These are phyloP conservation scores for Galerina marginata DNA, from an alignment of 768 basidiomycete genomes.

Conservation along the genomic window DNA sequence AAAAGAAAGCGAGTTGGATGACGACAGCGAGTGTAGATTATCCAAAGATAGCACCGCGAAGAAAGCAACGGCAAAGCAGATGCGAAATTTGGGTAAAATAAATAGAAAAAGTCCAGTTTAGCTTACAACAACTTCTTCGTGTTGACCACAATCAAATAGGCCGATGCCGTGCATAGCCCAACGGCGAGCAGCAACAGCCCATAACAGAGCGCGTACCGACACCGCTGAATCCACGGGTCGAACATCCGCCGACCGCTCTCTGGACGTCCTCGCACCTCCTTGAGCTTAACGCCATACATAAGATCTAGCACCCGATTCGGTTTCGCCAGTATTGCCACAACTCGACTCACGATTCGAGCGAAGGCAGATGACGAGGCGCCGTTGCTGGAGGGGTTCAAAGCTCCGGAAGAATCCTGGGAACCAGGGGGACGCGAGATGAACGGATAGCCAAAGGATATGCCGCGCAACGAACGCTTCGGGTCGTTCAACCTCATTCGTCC, in stretches of 20 bases:
- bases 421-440: slow-evolving; percentile 56
- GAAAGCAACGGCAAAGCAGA: not conserved
- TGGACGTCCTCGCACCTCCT: slow-evolving; percentile 47
- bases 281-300: slow-evolving; percentile 48
- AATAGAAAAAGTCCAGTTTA: not conserved
- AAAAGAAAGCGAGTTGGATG: too few relatives aligned
- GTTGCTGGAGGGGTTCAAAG: not conserved
- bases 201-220: slow-evolving; percentile 61
- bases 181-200: slow-evolving; percentile 49
- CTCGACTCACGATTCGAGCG: slow-evolving; percentile 18
- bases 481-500: slow-evolving; percentile 49
- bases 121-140: slow-evolving; percentile 36
- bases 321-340: slow-evolving; percentile 42
- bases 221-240: slow-evolving; percentile 65
- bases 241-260: slow-evolving; percentile 54
- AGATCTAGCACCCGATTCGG: slow-evolving; percentile 51
- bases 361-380: slow-evolving; percentile 12
- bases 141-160: slow-evolving; percentile 49
- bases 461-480: slow-evolving; percentile 48
- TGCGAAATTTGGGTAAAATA: not conserved
- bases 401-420: slow-evolving; percentile 29
- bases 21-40: too few relatives aligned
- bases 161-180: slow-evolving; percentile 43
- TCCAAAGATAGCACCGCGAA: not conserved
- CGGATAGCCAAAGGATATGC: slow-evolving; percentile 62